These are phyloP conservation scores for Ustilago tritici DNA, from an alignment of 1,284 basidiomycete species.

Conservation along the genomic window DNA sequence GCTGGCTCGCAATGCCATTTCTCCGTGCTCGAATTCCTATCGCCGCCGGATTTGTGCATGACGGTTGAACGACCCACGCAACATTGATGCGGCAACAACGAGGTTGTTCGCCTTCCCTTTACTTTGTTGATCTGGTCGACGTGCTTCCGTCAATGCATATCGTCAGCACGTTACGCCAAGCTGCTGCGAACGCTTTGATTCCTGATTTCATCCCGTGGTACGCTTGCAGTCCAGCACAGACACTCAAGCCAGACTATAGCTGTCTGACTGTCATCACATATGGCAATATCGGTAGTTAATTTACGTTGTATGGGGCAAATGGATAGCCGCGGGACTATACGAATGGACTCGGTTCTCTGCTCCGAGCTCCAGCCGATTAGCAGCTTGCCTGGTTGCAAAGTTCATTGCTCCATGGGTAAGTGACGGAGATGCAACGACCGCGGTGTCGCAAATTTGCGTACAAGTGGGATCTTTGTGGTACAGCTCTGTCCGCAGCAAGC, in stretches of 20 bases:
- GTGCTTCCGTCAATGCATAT: not conserved
- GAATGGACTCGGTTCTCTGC: not conserved
- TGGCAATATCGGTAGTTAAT: not conserved
- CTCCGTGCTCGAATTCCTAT: not conserved
- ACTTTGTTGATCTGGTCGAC: too few species aligned
- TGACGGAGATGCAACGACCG: constrained; percentile 8
- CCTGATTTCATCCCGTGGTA: not conserved
- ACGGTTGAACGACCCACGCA: constrained; percentile 10
- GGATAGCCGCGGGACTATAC: not conserved
- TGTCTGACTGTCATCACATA: not conserved
- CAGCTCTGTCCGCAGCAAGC: not conserved
- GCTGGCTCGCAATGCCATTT: not conserved
- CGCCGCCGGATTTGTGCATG: not conserved
- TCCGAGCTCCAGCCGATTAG: not conserved
- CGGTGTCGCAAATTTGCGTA: not conserved
- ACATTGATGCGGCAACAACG: not conserved
- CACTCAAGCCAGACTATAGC: not conserved
- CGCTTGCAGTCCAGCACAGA: not conserved
- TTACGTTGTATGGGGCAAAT: not conserved
- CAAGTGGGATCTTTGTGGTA: not conserved
- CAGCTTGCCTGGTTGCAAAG: not conserved
- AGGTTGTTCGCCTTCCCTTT: not conserved
- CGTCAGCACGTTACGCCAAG: not conserved
- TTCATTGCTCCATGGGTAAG: not conserved
- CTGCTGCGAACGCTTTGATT: not conserved